Conservation (phyloP, 2,329 filamentous ascomycete genomes). For the Botrytis cinerea region DNA sequence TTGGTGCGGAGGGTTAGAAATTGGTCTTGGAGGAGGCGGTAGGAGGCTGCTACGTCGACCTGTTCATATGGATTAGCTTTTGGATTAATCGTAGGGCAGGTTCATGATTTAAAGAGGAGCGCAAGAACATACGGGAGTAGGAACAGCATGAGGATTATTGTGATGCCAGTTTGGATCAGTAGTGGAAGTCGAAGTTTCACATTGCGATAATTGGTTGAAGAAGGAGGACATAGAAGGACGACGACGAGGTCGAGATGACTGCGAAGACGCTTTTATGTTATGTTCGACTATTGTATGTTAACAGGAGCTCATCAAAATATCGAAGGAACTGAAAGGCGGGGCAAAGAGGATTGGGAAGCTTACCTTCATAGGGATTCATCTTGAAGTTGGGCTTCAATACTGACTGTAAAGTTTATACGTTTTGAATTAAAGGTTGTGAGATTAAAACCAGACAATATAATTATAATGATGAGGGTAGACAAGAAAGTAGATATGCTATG, state of each 20-base stretch:
- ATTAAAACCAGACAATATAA: not conserved
- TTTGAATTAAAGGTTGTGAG: not conserved
- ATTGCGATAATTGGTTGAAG: constrained; percentile 53
- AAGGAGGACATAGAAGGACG: constrained; percentile 67
- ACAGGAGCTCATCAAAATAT: not conserved
- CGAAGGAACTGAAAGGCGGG: not conserved
- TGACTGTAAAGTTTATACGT: accelerated
- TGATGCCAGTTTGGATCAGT: constrained; percentile 25
- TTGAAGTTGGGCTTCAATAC: not conserved
- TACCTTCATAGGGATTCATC: constrained; percentile 58
- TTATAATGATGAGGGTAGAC: not conserved
- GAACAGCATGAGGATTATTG: constrained; percentile 58
- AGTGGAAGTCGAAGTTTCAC: constrained; percentile 40
- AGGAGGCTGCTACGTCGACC: constrained; percentile 57
- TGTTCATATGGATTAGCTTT: not conserved
- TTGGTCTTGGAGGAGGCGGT: constrained; percentile 62
- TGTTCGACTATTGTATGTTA: constrained; percentile 57
- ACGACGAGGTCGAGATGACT: constrained; percentile 44
- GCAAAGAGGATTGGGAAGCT: constrained; percentile 25
- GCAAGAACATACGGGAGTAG: constrained; percentile 49
- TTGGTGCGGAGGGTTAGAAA: constrained; percentile 51
- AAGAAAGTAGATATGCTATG: not conserved
- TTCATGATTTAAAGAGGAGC: not conserved
- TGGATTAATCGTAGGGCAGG: accelerated
- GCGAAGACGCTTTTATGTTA: constrained; percentile 52